These are phyloP conservation scores for Geotrichum aggregatum DNA, from an alignment of 1,139 yeast species.

Conservation along the genomic window DNA sequence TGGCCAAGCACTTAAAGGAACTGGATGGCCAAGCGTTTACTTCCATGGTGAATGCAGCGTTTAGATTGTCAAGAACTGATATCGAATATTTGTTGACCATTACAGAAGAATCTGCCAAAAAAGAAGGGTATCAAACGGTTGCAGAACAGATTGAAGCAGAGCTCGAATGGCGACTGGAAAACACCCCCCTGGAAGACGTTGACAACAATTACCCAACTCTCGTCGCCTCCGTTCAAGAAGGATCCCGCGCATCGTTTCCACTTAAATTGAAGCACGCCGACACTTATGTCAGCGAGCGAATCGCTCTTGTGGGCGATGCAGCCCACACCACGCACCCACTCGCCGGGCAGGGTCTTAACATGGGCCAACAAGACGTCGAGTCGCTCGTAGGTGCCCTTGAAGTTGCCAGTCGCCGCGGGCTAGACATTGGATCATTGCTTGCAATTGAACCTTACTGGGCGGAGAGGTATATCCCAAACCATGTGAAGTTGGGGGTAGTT, in stretches of 20 bases:
- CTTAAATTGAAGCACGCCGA: conserved; percentile 87
- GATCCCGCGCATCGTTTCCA: conserved; percentile 84
- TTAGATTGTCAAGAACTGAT: conserved; percentile 72
- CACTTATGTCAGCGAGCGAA: conserved; percentile 68
- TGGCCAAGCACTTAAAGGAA: conserved; percentile 58
- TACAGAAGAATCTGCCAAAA: conserved; percentile 34
- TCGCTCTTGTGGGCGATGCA: conserved; percentile 94
- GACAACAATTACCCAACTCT: conserved; percentile 62
- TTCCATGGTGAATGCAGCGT: conserved; percentile 77
- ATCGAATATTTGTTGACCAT: conserved; percentile 52
- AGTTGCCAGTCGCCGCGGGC: conserved; percentile 59
- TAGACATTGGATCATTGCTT: conserved; percentile 80
- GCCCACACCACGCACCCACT: conserved; percentile 97
- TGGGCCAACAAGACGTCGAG: conserved; percentile 95
- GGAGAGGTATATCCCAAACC: conserved; percentile 74
- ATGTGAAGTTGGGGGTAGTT: conserved; percentile 76
- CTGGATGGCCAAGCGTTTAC: conserved; percentile 62
- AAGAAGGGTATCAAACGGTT: conserved; percentile 24
- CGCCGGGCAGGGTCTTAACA: conserved; percentile 96
- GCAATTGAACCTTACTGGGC: conserved; percentile 85
- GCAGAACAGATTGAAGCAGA: conserved; percentile 58
- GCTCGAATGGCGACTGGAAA: conserved; percentile 63
- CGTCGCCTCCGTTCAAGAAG: conserved; percentile 53
- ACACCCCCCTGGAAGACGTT: conserved; percentile 41
- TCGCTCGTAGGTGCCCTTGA: conserved; percentile 67